Conservation (phyloP, 169 alveolate species). For the Plasmodium chabaudi region DNA sequence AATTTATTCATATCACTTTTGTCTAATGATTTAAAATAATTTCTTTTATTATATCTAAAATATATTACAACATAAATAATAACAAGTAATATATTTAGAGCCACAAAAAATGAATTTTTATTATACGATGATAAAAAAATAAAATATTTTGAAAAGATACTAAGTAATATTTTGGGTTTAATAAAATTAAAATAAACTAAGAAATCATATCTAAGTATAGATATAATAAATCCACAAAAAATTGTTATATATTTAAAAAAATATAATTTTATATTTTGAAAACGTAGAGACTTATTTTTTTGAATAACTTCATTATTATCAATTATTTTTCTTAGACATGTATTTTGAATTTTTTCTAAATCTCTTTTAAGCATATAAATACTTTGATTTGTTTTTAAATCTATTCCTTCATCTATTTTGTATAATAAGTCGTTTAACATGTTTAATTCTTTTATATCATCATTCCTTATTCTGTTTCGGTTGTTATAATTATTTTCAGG, state of each 20-base stretch:
- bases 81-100: constrained; percentile 20
- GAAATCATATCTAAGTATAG: constrained; percentile 59
- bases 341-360: constrained; percentile 33
- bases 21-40: constrained; percentile 56
- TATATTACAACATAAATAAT: constrained; percentile 19
- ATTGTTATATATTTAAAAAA: constrained; percentile 66
- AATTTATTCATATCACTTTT: constrained; percentile 60
- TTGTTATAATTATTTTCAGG: background rate
- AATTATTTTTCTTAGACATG: constrained; percentile 24
- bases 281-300: constrained; percentile 48
- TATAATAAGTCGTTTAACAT: constrained; percentile 54
- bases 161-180: constrained; percentile 46
- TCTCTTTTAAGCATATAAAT: constrained; percentile 66
- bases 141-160: constrained; percentile 66
- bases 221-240: constrained; percentile 45
- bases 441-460: constrained; percentile 40
- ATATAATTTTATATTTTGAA: constrained; percentile 61
- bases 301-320: constrained; percentile 46
- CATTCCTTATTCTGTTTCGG: constrained; percentile 1
- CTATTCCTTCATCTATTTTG: constrained; percentile 52
- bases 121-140: constrained; percentile 52
- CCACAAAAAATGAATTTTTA: constrained; percentile 63
- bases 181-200: constrained; percentile 61
- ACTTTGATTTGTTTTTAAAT: constrained; percentile 65
- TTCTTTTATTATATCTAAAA: constrained; percentile 34